Evolutionary conservation across 345 rosid genomes (phyloP), one percentile per base, ranked within the genome.

Genomic region (Lepidium africanum): DNA sequence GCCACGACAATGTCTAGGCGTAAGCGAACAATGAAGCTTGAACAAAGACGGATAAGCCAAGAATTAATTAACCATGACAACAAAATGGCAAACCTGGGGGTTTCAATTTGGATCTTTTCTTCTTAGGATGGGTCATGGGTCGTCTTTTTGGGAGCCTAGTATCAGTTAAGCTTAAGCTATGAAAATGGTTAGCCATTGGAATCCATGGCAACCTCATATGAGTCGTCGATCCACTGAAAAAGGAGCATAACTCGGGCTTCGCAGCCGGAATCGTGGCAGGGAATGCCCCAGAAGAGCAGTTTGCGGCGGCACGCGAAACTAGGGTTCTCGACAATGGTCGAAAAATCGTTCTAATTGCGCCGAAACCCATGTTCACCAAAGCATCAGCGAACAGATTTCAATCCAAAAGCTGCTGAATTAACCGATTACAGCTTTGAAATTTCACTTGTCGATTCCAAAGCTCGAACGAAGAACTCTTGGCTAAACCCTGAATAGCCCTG

Each of bases 91-190:
- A 74, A 87, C 98, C 98, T 60, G 89, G 82, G 52, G 96, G 93
- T 59, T 79, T 86, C 78, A 90, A 41, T 81, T 83, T 80, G 66
- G 82, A 80, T 71, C 98, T 69, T 72, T 92, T 92, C 16, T 85
- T 86, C 41, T 86, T 87, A 56, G 96, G 85, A 71, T 85, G 87
- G 59, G 83, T 77, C 46, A 80, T 78, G 30, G 96, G 97, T 66
- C 93, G 78, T 68, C 96, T 86, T 85, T 90, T 92, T 4, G 93
- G 96, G 11, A 59, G 84, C 19, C 93, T 84, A 1, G 78, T 68
- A 65, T 92, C 97, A 2, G 89, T 88, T 43, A 91, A 77, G 70
- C 78, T 86, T 21, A 91, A 79, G 65, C 78, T 75, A 69, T 90
- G 87, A 14, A 84, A 65, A 16, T 59, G 76, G 57, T 62, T 78